Conservation (phyloP, 2,329 filamentous ascomycete species). For the Tolypocladium amazonense region DNA sequence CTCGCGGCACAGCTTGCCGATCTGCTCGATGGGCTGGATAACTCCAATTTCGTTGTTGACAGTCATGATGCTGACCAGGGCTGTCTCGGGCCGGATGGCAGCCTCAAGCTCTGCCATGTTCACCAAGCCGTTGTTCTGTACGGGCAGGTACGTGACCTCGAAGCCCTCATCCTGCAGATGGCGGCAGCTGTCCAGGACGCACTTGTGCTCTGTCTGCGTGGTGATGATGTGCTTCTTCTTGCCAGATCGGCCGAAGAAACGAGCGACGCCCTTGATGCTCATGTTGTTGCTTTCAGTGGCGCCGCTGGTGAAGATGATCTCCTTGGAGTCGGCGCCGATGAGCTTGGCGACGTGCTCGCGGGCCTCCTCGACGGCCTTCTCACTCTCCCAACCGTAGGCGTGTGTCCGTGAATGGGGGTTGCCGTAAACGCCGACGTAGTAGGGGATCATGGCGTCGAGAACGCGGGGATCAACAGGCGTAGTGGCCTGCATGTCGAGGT, state of each 20-base stretch:
- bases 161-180: slow-evolving; percentile 96
- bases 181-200: slow-evolving; percentile 91
- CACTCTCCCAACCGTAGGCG: slow-evolving; percentile 97
- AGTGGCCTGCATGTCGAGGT: slow-evolving; percentile 96
- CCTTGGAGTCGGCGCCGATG: slow-evolving; percentile 90
- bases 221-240: slow-evolving; percentile 99
- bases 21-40: slow-evolving; percentile 91
- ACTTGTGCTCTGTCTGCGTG: slow-evolving; percentile 97
- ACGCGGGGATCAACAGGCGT: slow-evolving; percentile 92
- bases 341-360: slow-evolving; percentile 73
- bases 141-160: slow-evolving; percentile 92
- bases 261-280: slow-evolving; percentile 96
- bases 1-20: slow-evolving; percentile 79
- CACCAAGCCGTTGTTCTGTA: slow-evolving; percentile 77
- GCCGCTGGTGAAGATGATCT: slow-evolving; percentile 97
- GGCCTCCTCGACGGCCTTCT: slow-evolving; percentile 84
- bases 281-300: slow-evolving; percentile 99
- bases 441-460: slow-evolving; percentile 93
- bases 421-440: slow-evolving; percentile 84
- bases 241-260: slow-evolving; percentile 84
- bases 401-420: slow-evolving; percentile 97
- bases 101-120: slow-evolving; percentile 75
- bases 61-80: slow-evolving; percentile 92
- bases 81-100: slow-evolving; percentile 84
- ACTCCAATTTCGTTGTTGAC: slow-evolving; percentile 99